Evolutionary conservation across 805 yeast genomes (phyloP).

Genomic region (Saccharomycopsis lassenensis): DNA sequence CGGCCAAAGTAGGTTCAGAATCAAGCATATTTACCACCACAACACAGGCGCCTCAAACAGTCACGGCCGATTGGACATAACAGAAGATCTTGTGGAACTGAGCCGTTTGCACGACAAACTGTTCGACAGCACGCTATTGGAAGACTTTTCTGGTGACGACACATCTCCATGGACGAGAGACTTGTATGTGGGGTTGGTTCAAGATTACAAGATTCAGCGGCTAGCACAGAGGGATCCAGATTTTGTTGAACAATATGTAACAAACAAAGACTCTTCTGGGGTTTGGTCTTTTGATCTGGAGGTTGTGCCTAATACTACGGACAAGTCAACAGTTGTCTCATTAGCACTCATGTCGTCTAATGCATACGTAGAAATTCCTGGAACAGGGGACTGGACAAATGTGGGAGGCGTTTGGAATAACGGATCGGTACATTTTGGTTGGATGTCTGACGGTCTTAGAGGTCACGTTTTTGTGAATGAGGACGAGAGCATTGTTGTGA

Average conservation of each 20-base stretch:
- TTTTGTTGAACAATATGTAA: conserved; percentile 52
- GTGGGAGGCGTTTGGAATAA: conserved; percentile 47
- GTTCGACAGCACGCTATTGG: not conserved
- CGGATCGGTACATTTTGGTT: conserved; percentile 55
- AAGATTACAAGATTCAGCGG: conserved; percentile 24
- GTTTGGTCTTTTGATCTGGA: conserved; percentile 51
- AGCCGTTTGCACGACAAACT: conserved; percentile 12
- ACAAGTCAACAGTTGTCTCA: conserved; percentile 59
- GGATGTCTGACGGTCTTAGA: conserved; percentile 76
- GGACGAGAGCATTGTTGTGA: conserved; percentile 48
- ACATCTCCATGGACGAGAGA: conserved; percentile 24
- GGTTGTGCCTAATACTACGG: conserved; percentile 67
- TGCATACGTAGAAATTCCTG: conserved; percentile 76
- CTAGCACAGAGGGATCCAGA: conserved; percentile 42
- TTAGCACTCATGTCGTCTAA: conserved; percentile 82
- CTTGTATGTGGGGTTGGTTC: conserved; percentile 19
- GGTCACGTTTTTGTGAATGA: conserved; percentile 80
- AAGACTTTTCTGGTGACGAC: conserved; percentile 9
- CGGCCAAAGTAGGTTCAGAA: conserved; percentile 20
- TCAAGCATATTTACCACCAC: conserved; percentile 55
- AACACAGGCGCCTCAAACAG: conserved; percentile 36
- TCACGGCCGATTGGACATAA: conserved; percentile 42
- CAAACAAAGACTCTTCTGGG: conserved; percentile 31
- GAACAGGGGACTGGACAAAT: conserved; percentile 80
- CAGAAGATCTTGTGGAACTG: conserved; percentile 27